These are phyloP conservation scores for Xylariaceae sp. DNA, from an alignment of 2,329 filamentous ascomycete species.

Conservation along the genomic window DNA sequence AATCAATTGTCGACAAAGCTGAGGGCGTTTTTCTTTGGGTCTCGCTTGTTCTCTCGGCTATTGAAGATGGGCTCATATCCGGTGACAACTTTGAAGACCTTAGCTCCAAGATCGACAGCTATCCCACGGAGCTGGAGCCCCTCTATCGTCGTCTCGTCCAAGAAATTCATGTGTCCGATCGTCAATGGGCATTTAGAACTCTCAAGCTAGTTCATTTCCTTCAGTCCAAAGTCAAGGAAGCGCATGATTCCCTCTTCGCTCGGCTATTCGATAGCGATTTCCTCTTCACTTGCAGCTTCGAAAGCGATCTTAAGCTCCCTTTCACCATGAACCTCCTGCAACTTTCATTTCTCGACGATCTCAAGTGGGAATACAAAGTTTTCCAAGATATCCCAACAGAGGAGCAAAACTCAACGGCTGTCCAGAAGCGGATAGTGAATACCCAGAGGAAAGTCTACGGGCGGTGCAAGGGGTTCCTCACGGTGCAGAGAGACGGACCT, in stretches of 20 bases:
- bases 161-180: conserved; percentile 2
- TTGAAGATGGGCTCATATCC: conserved; percentile 14
- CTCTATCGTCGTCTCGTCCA: conserved; percentile 2
- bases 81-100: conserved; percentile 12
- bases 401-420: not conserved
- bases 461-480: conserved; percentile 6
- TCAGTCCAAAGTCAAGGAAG: no score
- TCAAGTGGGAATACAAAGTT: not conserved
- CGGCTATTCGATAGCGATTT: no score
- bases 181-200: conserved; percentile 1
- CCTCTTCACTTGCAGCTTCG: no score
- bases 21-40: conserved; percentile 25
- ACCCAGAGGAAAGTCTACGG: conserved; percentile 7
- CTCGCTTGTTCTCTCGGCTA: conserved; percentile 12
- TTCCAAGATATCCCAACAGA: not conserved
- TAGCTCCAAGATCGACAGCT: conserved; percentile 5
- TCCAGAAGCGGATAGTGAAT: not conserved
- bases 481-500: not conserved
- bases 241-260: no score
- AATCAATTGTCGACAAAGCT: conserved; percentile 8
- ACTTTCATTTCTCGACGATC: conserved; percentile 5
- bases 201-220: no score
- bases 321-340: conserved; percentile 2
- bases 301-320: no score
- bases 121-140: conserved; percentile 16